These are phyloP conservation scores for Lepidium didymum DNA, from an alignment of 345 rosid species.

Conservation along the genomic window DNA sequence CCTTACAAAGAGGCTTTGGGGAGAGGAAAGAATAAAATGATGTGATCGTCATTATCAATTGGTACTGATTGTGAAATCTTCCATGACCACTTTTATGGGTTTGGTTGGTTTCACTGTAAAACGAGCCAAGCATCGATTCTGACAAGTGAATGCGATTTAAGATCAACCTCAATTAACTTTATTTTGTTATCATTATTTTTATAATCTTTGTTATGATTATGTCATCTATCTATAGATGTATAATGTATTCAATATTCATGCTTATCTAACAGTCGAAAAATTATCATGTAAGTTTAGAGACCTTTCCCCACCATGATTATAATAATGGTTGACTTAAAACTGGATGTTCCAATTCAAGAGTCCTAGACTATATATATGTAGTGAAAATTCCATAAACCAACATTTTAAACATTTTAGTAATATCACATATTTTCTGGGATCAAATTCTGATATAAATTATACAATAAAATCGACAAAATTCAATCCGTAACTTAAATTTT, in stretches of 20 bases:
- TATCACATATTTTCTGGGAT: too few relatives aligned
- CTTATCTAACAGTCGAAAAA: not conserved
- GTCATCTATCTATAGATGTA: not conserved
- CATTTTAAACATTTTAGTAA: too few relatives aligned
- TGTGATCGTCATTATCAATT: constrained; percentile 20
- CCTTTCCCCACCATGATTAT: not conserved
- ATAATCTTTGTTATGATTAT: not conserved
- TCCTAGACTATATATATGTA: not conserved
- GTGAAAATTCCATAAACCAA: too few relatives aligned
- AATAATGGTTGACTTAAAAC: not conserved
- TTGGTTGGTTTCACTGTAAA: constrained; percentile 21
- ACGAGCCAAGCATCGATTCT: constrained; percentile 10
- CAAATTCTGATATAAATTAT: too few relatives aligned
- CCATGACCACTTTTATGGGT: constrained; percentile 19
- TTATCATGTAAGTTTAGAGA: not conserved
- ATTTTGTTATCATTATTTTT: not conserved
- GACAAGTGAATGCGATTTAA: constrained; percentile 1
- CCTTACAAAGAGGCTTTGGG: constrained; percentile 26
- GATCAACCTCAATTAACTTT: constrained; percentile 2
- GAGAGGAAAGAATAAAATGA: constrained; percentile 5
- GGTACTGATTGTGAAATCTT: constrained; percentile 17
- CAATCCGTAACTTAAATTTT: too few relatives aligned
- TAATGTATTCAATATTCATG: not conserved
- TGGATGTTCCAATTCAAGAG: not conserved
- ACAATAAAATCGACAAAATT: too few relatives aligned